Conservation (phyloP, 805 yeast genomes). For the Brettanomyces custersianus region DNA sequence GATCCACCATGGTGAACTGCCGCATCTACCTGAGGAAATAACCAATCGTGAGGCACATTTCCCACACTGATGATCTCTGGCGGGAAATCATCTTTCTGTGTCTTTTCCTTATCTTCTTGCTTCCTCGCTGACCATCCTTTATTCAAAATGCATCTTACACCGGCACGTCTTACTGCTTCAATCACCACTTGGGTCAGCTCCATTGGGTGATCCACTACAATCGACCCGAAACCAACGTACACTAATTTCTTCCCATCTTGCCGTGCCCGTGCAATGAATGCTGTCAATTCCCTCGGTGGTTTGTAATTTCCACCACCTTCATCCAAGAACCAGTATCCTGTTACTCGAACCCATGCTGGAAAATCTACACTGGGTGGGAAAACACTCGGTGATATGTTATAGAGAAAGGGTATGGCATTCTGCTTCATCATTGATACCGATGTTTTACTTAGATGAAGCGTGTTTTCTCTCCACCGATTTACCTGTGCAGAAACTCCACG, state of each 20-base stretch:
- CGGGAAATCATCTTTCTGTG: slow-evolving; percentile 45
- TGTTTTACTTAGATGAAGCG: slow-evolving; percentile 58
- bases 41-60: slow-evolving; percentile 86
- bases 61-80: slow-evolving; percentile 61
- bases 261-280: slow-evolving; percentile 57
- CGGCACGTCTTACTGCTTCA: slow-evolving; percentile 72
- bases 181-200: slow-evolving; percentile 70
- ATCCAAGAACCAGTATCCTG: slow-evolving; percentile 92
- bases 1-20: slow-evolving; percentile 98
- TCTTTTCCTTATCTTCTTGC: slow-evolving; percentile 26
- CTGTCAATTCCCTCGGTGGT: slow-evolving; percentile 50
- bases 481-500: slow-evolving; percentile 82
- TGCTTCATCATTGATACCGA: slow-evolving; percentile 65
- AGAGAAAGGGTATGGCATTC: slow-evolving; percentile 75
- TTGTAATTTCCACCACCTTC: slow-evolving; percentile 32
- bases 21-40: slow-evolving; percentile 81
- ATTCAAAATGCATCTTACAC: slow-evolving; percentile 76
- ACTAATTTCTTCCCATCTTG: slow-evolving; percentile 60
- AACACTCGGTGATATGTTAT: slow-evolving; percentile 80
- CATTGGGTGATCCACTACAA: slow-evolving; percentile 77
- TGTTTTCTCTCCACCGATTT: slow-evolving; percentile 75
- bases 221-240: slow-evolving; percentile 93
- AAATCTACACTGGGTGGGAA: slow-evolving; percentile 91
- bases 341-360: slow-evolving; percentile 90
- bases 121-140: slow-evolving; percentile 92